Conservation (phyloP, 768 basidiomycete genomes). For the Rhodotorula babjevae region DNA sequence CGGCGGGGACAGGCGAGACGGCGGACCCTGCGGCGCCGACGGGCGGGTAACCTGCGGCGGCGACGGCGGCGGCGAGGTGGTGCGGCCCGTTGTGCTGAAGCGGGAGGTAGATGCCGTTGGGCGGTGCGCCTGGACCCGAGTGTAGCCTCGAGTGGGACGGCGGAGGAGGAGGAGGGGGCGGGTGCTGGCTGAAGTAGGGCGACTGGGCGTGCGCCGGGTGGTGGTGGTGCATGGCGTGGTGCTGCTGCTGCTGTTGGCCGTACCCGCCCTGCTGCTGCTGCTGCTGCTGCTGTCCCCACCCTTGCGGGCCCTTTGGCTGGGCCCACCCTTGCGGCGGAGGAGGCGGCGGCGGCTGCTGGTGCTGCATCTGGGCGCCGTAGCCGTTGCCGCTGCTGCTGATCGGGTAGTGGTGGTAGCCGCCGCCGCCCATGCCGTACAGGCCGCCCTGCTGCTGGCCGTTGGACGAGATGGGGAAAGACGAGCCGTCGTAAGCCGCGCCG, state of each 20-base stretch:
- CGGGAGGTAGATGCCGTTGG: constrained; percentile 23
- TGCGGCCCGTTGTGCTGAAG: constrained; percentile 12
- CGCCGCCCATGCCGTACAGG: not conserved
- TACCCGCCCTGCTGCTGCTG: not conserved
- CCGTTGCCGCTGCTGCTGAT: not conserved
- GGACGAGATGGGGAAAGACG: not conserved
- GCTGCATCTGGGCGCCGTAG: not conserved
- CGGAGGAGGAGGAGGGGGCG: not conserved
- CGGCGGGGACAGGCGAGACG: not conserved
- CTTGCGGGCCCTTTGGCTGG: not conserved
- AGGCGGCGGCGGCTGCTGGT: not conserved
- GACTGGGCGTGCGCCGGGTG: not conserved
- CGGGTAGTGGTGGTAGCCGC: not conserved
- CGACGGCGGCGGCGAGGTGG: constrained; percentile 2
- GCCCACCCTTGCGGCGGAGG: not conserved
- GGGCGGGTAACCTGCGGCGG: not conserved
- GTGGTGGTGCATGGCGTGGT: not conserved
- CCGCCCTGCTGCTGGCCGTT: not conserved
- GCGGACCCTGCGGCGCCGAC: not conserved
- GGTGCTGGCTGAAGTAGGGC: not conserved
- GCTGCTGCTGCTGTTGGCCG: not conserved
- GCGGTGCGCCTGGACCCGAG: not conserved
- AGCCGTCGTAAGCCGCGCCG: not conserved
- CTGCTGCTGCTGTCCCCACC: not conserved
- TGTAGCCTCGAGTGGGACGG: not conserved